Evolutionary conservation across 1,139 yeast species (phyloP).

Genomic region (Sugiyamaella japonica): DNA sequence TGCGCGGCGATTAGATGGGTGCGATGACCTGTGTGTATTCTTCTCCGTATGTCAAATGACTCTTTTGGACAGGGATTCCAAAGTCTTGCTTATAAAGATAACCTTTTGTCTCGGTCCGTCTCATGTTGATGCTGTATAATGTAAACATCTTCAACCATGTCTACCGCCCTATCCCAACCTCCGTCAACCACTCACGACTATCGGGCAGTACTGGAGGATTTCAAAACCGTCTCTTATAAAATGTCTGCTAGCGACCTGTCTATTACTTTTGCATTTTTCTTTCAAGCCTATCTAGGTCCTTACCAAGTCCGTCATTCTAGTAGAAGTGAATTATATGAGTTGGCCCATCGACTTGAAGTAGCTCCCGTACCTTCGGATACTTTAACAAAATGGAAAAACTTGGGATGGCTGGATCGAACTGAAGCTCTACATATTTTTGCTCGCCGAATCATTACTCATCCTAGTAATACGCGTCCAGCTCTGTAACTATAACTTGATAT

Average conservation of each 20-base stretch:
- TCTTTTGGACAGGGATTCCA: background rate
- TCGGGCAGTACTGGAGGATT: constrained; percentile 10
- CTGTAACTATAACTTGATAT: background rate
- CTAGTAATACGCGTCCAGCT: constrained; percentile 5
- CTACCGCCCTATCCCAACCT: background rate
- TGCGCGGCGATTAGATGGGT: background rate
- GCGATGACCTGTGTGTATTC: background rate
- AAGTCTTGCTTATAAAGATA: no score
- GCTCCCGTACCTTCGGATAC: constrained; percentile 20
- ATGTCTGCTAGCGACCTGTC: constrained; percentile 20
- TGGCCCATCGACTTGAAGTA: constrained; percentile 15
- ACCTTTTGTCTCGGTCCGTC: no score
- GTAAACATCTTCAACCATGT: background rate
- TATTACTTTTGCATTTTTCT: constrained; percentile 19
- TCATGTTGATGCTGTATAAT: background rate
- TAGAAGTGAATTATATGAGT: constrained; percentile 16
- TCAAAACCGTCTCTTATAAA: constrained; percentile 13
- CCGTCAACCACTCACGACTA: constrained; percentile 5
- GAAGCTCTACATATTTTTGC: constrained; percentile 16
- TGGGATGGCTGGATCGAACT: constrained; percentile 17
- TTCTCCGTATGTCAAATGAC: background rate
- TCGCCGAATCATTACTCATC: background rate
- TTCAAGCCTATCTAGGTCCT: constrained; percentile 20
- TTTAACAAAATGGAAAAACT: constrained; percentile 19
- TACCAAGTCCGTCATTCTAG: constrained; percentile 10